A percentile compares a stretch with the other conserved stretches of the same genome.
Conservation (phyloP, 306 rosid species). For the Ormosia emarginata region DNA sequence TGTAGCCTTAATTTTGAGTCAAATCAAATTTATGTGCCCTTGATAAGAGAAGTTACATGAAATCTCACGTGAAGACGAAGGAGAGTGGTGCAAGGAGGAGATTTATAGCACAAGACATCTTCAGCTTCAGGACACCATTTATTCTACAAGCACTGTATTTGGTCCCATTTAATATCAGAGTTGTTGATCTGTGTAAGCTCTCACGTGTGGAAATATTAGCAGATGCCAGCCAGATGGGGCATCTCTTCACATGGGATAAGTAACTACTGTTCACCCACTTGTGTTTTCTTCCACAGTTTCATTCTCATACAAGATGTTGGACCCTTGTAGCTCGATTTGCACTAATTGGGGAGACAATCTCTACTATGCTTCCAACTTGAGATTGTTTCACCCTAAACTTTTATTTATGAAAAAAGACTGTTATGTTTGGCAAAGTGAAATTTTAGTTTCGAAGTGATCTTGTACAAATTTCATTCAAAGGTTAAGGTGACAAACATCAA, state of each 20-base stretch:
- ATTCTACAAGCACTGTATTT: slow-evolving; percentile 6
- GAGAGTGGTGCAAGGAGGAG: background rate
- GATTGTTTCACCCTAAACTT: background rate
- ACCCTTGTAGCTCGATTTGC: slow-evolving; percentile 1
- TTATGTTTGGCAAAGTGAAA: background rate
- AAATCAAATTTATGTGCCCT: background rate
- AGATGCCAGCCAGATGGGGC: slow-evolving; percentile 26
- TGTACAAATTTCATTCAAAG: no score
- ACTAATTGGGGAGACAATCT: background rate
- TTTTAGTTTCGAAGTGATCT: no score
- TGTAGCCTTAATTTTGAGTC: background rate
- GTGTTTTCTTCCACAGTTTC: background rate
- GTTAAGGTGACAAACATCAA: background rate
- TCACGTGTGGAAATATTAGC: background rate
- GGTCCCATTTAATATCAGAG: background rate
- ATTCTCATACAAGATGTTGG: slow-evolving; percentile 1
- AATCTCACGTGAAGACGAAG: slow-evolving; percentile 21
- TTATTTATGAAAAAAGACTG: no score
- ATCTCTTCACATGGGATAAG: slow-evolving; percentile 35
- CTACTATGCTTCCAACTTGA: slow-evolving; percentile 5
- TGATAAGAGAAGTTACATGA: background rate
- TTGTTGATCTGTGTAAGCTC: background rate
- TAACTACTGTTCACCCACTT: background rate
- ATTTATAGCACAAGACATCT: slow-evolving; percentile 10
- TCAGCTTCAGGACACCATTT: background rate